phyloP scores from a whole-genome alignment of 2,329 filamentous ascomycete genomes.

The Apiospora phragmitis region DNA sequence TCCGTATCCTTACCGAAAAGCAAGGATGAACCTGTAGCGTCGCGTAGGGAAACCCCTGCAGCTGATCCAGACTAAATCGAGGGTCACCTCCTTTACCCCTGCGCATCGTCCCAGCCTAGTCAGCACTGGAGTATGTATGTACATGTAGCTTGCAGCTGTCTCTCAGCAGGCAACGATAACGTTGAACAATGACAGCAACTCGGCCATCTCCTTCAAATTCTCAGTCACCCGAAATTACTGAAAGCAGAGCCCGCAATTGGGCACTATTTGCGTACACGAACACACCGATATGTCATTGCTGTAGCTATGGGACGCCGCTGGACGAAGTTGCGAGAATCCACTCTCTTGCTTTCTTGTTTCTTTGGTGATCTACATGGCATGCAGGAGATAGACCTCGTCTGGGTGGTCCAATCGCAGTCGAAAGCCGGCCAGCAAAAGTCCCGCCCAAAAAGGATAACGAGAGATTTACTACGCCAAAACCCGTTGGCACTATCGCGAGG shows the following conservation, averaged over 20 bases:
- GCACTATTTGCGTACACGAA: not conserved
- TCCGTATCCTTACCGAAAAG: not conserved
- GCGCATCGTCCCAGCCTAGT: not conserved
- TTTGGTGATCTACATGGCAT: not conserved
- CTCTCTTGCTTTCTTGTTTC: not conserved
- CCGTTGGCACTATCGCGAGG: conserved; percentile 3
- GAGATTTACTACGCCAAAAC: not conserved
- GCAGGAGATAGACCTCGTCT: not conserved
- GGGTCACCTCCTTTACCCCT: not conserved
- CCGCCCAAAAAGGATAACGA: not conserved
- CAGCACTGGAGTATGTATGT: not conserved
- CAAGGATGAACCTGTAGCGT: not conserved
- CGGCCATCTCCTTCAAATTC: not conserved
- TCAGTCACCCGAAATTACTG: not conserved
- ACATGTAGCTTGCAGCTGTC: not conserved
- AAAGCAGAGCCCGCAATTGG: not conserved
- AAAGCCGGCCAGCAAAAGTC: not conserved
- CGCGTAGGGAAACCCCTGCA: conserved; percentile 10
- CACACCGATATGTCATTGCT: not conserved
- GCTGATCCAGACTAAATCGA: conserved; percentile 2
- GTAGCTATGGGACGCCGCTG: not conserved
- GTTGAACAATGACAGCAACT: not conserved
- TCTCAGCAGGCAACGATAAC: not conserved
- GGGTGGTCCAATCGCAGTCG: not conserved
- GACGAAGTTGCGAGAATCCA: not conserved